Evolutionary conservation across 2,329 filamentous ascomycete genomes (phyloP), one percentile per base, ranked within the genome.

Genomic region (Aspergillus persii): DNA sequence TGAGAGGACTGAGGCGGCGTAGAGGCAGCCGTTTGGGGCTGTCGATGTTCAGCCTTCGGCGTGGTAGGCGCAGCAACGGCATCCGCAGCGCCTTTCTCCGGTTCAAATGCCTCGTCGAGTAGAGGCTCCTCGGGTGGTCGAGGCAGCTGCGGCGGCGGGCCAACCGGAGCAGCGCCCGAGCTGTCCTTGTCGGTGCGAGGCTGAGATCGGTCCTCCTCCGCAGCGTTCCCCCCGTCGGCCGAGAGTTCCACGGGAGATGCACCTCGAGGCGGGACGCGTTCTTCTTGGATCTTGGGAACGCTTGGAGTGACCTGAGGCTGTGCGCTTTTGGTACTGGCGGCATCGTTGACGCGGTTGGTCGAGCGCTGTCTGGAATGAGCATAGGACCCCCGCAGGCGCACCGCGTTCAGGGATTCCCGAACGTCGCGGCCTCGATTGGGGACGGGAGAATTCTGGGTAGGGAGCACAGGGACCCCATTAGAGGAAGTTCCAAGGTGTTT

Each of bases 401-500:
- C 87, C 26, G 87, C 87, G 67, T 83, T 91, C 81, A 97, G 84
- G 0, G 92, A 96, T 76, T 97, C 94, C 61, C 91, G 84, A 18
- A 89, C 86, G 63, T 76, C 74, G 60, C 91, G 84, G 31, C 92
- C 92, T 62, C 93, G 84, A 71, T 96, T 96, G 4, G 93, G 93
- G 8, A 76, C 74, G 26, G 81, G 86, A 8, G 74, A 74, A 36
- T 73, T 76, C 41, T 76, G 74, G 4, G 73, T 69, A 29, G 94
- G 92, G 23, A 98, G 85, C 70, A 96, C 90, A 6, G 93, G 92
- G 15, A 98, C 89, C 23, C 91, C 92, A 75, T 88, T 92, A 15
- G 90, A 84, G 44, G 89, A 88, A 15, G 87, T 85, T 9, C 94
- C 94, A 2, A 98, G 81, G 69, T 96, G 92, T 72, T 97, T 98